phyloP scores from a whole-genome alignment of 2,329 filamentous ascomycete species.

The Trichophyton rubrum region DNA sequence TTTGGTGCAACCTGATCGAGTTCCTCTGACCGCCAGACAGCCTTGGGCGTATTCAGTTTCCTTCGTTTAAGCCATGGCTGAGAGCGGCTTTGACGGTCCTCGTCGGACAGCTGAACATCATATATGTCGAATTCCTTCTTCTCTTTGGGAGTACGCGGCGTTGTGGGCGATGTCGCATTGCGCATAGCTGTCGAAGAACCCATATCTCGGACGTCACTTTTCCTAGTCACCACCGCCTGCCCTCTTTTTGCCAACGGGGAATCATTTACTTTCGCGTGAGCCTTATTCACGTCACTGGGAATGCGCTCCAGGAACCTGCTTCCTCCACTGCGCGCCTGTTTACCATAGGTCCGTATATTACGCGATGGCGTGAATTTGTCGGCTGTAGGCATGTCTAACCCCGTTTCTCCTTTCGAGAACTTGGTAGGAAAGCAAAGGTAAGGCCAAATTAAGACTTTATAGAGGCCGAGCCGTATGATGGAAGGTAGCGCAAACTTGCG shows the following conservation, averaged over 20 bases:
- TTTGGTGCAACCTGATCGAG: not conserved
- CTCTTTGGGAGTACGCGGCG: not conserved
- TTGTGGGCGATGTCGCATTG: not conserved
- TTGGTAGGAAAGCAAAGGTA: no score
- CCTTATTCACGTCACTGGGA: not conserved
- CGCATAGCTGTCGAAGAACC: not conserved
- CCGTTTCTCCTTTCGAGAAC: not conserved
- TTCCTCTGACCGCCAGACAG: not conserved
- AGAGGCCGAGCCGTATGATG: not conserved
- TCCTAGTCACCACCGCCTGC: not conserved
- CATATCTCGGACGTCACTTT: not conserved
- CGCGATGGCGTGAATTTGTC: slow-evolving; percentile 9
- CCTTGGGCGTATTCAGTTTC: slow-evolving; percentile 10
- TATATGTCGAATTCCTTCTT: slow-evolving; percentile 12
- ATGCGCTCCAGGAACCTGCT: not conserved
- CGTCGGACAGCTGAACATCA: slow-evolving; percentile 21
- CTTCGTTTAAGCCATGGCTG: slow-evolving; percentile 12
- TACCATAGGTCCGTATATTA: slow-evolving; percentile 14
- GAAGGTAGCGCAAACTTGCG: not conserved
- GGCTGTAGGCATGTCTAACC: not conserved
- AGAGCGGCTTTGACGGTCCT: slow-evolving; percentile 8
- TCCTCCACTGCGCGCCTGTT: slow-evolving; percentile 7
- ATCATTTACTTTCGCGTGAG: not conserved
- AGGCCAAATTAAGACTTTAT: not conserved
- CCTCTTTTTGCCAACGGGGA: not conserved